phyloP scores from a whole-genome alignment of 2,329 filamentous ascomycete species.

The Kalmusia sp. region DNA sequence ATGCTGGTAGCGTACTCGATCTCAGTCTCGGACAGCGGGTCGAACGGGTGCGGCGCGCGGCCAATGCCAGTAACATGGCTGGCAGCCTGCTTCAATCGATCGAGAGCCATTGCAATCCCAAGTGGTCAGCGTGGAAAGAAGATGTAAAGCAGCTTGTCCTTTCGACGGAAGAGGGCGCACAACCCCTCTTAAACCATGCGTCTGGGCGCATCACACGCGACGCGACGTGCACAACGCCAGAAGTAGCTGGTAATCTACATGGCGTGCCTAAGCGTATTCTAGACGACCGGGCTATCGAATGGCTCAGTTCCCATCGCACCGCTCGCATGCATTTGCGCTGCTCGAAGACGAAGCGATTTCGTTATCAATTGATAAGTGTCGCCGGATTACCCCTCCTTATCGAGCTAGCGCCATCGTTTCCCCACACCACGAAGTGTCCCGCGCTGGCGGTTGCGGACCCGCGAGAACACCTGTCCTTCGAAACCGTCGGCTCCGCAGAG shows the following conservation, averaged over 20 bases:
- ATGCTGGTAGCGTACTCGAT: conserved; percentile 75
- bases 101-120: conserved; percentile 69
- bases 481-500: neutral
- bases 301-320: neutral
- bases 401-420: neutral
- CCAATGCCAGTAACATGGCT: conserved; percentile 65
- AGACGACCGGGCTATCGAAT: neutral
- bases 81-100: conserved; percentile 69
- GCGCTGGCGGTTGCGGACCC: neutral
- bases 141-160: conserved; percentile 13
- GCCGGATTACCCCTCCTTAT: neutral
- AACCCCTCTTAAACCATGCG: conserved; percentile 32
- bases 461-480: neutral
- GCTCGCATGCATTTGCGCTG: conserved; percentile 2
- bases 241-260: conserved; percentile 4
- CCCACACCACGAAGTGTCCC: neutral
- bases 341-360: conserved; percentile 3
- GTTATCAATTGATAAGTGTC: conserved; percentile 19
- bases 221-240: conserved; percentile 17
- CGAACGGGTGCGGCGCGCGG: conserved; percentile 72
- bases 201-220: conserved; percentile 7
- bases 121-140: conserved; percentile 25
- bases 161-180: too few relatives aligned
- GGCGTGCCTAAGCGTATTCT: conserved; percentile 1
- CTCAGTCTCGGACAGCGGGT: conserved; percentile 75